Conservation (phyloP, 2,329 filamentous ascomycete species). For the Neospermospora avenae region DNA sequence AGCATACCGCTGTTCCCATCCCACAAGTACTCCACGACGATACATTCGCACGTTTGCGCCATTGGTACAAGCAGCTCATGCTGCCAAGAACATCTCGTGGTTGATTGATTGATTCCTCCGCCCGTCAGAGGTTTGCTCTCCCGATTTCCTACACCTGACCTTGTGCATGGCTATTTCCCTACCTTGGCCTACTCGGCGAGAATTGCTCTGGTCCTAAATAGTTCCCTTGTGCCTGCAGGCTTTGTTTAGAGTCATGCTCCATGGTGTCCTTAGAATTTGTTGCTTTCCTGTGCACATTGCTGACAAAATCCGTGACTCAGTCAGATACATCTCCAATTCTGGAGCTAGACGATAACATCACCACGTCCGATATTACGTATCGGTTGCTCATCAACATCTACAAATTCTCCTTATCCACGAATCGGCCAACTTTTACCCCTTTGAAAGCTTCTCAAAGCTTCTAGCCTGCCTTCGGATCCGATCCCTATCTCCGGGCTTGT, state of each 20-base stretch:
- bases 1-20: neutral
- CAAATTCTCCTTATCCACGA: neutral
- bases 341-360: neutral
- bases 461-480: neutral
- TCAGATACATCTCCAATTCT: slow-evolving; percentile 7
- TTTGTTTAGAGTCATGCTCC: neutral
- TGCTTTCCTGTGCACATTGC: no score
- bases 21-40: neutral
- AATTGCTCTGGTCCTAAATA: neutral
- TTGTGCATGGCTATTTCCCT: slow-evolving; percentile 6
- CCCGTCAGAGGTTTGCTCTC: slow-evolving; percentile 11
- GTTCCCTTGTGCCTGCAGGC: neutral
- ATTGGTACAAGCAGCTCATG: slow-evolving; percentile 16
- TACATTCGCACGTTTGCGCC: slow-evolving; percentile 3
- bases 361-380: neutral
- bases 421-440: neutral
- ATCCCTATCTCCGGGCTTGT: slow-evolving; percentile 11
- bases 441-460: neutral
- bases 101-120: slow-evolving; percentile 7
- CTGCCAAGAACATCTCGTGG: slow-evolving; percentile 1
- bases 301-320: slow-evolving; percentile 18
- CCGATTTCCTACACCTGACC: slow-evolving; percentile 1
- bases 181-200: slow-evolving; percentile 7
- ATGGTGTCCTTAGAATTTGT: no score
- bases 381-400: neutral